Base-by-base conservation (phyloP, 2,329 filamentous ascomycete species). In the Fusarium sp. region DNA sequence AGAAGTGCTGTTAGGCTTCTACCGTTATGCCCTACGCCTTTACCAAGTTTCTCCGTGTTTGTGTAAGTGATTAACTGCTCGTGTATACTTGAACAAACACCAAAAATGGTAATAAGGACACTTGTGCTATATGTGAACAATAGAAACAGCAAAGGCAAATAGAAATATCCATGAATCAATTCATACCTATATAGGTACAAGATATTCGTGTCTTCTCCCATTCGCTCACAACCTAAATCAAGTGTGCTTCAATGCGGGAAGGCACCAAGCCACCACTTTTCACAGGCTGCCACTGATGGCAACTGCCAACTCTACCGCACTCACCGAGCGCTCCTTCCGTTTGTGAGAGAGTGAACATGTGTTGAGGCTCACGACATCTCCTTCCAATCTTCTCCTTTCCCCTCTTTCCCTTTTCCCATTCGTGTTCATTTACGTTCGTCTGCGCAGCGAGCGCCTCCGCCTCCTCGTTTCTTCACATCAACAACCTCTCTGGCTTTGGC, bases 231-330 rank as follows among this genome's bases (percentile, higher is more conserved):
- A 25, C 25, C n/a, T n/a, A n/a, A n/a, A 18, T 50, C 23, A 50
- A 15, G 17, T 4, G 33, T 35, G 15, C 15, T 43, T 51, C 33
- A 35, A 25, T 39, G 42, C 21, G n/a, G 49, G 31, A 27, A 58
- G 25, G 51, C 25, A 58, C n/a, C 33, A 40, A 61, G 62, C 50
- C 54, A 63, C 60, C 25, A 62, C 47, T 53, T 35, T 21, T 36
- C 33, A 21, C 46, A 52, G 40, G 40, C 48, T 48, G 66, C 61
- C 61, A 68, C 61, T 68, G 66, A 51, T 58, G 43, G 66, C 51
- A 69, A 49, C 66, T 68, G 66, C 61, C 51, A 58, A 58, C 60
- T 53, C 25, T 51, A 66, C 58, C 47, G 36, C 50, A 54, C 40
- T 43, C 52, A 46, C 51, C 49, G 46, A 48, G 11, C 52, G 41